phyloP scores from a whole-genome alignment of 2,329 filamentous ascomycete genomes.

The Decorospora gaudefroyi region DNA sequence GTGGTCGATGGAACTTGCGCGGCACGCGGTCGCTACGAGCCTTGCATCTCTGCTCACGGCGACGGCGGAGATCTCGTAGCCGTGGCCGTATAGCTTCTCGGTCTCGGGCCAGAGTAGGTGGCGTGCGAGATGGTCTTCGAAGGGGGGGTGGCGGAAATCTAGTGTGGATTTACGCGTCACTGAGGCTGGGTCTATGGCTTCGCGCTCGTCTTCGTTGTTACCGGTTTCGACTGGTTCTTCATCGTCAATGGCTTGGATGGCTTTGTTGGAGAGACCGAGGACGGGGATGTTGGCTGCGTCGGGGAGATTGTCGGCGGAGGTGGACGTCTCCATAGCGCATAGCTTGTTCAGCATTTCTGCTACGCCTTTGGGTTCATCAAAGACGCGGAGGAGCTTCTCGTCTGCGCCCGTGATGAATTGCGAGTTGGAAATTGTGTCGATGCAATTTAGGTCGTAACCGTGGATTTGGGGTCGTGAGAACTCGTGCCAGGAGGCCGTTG shows the following conservation, averaged over 20 bases:
- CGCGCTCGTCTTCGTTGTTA: slow-evolving; percentile 57
- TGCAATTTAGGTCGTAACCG: slow-evolving; percentile 95
- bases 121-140: slow-evolving; percentile 86
- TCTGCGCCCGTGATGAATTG: slow-evolving; percentile 94
- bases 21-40: slow-evolving; percentile 88
- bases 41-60: slow-evolving; percentile 74
- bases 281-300: slow-evolving; percentile 95
- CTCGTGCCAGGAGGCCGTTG: slow-evolving; percentile 85
- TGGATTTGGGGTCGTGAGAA: slow-evolving; percentile 96
- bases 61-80: slow-evolving; percentile 91
- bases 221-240: slow-evolving; percentile 42
- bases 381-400: slow-evolving; percentile 96
- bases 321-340: slow-evolving; percentile 58
- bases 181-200: slow-evolving; percentile 61
- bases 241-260: slow-evolving; percentile 61
- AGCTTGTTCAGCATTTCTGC: slow-evolving; percentile 72
- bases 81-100: slow-evolving; percentile 97
- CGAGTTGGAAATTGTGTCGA: slow-evolving; percentile 71
- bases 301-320: slow-evolving; percentile 59
- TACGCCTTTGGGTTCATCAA: slow-evolving; percentile 83
- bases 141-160: slow-evolving; percentile 72
- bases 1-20: slow-evolving; percentile 89
- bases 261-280: slow-evolving; percentile 94
- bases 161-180: slow-evolving; percentile 65
- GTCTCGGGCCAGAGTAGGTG: slow-evolving; percentile 94